Evolutionary conservation across 1,284 basidiomycete genomes (phyloP).

Genomic region (Trametes pubescens): DNA sequence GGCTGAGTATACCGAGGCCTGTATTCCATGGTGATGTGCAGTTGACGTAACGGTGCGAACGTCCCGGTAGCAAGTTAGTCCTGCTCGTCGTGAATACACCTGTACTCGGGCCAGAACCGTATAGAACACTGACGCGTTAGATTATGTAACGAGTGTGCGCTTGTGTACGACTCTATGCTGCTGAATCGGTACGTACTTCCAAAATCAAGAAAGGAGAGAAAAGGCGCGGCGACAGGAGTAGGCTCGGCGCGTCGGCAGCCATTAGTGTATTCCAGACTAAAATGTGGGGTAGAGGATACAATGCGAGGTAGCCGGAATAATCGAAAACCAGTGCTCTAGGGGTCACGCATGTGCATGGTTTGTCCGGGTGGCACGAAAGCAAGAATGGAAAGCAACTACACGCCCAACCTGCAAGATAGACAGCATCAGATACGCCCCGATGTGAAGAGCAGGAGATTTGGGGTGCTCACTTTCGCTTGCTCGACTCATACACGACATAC

Average conservation of each 20-base stretch:
- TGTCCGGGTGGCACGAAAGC: constrained; percentile 35
- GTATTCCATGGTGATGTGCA: constrained; percentile 61
- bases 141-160: constrained; percentile 32
- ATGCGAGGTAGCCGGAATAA: constrained; percentile 28
- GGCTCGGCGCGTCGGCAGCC: constrained; percentile 3
- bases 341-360: constrained; percentile 17
- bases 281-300: constrained; percentile 36
- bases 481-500: constrained; percentile 90
- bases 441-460: constrained; percentile 5
- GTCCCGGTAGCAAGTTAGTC: not conserved
- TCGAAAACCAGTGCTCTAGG: constrained; percentile 25
- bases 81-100: not conserved
- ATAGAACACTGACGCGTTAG: constrained; percentile 3
- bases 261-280: constrained; percentile 33
- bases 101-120: not conserved
- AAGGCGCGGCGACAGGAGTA: not conserved
- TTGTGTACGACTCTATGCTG: constrained; percentile 22
- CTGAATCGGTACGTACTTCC: constrained; percentile 7
- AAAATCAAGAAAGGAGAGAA: not conserved
- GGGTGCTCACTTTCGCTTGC: constrained; percentile 71
- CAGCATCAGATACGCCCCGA: constrained; percentile 15
- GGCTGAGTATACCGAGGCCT: constrained; percentile 74
- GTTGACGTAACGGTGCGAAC: not conserved
- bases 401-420: constrained; percentile 50
- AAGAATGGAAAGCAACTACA: constrained; percentile 46